Percentiles rank a stretch among this genome's conserved stretches.
Evolutionary conservation across 108 stramenopile species (phyloP).

Genomic region (Skeletonema grethae): DNA sequence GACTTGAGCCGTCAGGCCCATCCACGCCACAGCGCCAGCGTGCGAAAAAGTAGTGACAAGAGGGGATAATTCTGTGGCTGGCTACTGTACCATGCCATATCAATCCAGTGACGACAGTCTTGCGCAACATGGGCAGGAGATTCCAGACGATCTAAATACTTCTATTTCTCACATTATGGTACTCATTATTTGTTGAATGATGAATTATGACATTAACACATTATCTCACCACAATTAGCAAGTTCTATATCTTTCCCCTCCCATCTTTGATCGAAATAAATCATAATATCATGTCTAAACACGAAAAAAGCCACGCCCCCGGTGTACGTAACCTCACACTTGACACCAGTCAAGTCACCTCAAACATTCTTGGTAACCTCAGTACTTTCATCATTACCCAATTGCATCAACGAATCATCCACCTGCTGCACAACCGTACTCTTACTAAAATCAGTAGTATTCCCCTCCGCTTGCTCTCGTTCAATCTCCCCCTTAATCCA

Average conservation of each 20-base stretch:
- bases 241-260: background rate
- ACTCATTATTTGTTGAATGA: background rate
- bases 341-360: background rate
- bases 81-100: too few species aligned
- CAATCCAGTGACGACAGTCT: too few species aligned
- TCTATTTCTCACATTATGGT: too few species aligned
- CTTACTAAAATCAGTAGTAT: conserved; percentile 61
- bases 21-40: too few species aligned
- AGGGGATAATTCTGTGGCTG: too few species aligned
- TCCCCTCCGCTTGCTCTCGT: conserved; percentile 64
- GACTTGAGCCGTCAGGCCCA: too few species aligned
- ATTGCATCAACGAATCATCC: conserved; percentile 84
- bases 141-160: too few species aligned
- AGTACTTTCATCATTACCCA: conserved; percentile 73
- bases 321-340: too few species aligned
- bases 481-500: conserved; percentile 97
- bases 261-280: background rate
- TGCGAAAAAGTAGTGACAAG: too few species aligned
- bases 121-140: too few species aligned
- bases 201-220: background rate
- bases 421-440: conserved; percentile 94
- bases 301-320: background rate
- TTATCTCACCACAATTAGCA: background rate
- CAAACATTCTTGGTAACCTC: conserved; percentile 10
- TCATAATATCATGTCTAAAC: background rate